A percentile compares a stretch with the other conserved stretches of the same genome.
phyloP scores from a whole-genome alignment of 2,329 filamentous ascomycete genomes.

The Hypoxylon sp. region DNA sequence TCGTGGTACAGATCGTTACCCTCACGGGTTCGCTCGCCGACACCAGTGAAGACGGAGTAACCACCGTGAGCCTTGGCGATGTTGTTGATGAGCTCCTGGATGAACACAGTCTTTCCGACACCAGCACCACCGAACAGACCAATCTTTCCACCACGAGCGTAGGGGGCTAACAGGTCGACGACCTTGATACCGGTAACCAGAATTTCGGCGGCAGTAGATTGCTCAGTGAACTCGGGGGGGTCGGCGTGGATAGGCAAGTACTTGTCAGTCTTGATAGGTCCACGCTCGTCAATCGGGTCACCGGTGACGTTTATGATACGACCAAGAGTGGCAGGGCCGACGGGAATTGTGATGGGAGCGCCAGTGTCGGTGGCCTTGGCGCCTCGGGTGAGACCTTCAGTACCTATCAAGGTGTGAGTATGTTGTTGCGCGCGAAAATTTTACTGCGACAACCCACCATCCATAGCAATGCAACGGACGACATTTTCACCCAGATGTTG shows the following conservation, averaged over 20 bases:
- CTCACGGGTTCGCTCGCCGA: conserved; percentile 99
- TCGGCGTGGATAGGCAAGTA: conserved; percentile 92
- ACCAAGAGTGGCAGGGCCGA: conserved; percentile 91
- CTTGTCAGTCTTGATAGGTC: conserved; percentile 95
- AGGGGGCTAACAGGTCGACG: conserved; percentile 97
- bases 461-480: conserved; percentile 99
- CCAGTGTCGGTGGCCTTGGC: conserved; percentile 88
- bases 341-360: conserved; percentile 94
- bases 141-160: conserved; percentile 99
- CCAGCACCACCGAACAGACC: conserved; percentile 99
- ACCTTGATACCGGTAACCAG: conserved; percentile 99
- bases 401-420: conserved; percentile 72
- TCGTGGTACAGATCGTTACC: conserved; percentile 99
- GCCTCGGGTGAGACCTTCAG: conserved; percentile 98
- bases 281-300: conserved; percentile 99
- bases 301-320: conserved; percentile 99
- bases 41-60: conserved; percentile 99
- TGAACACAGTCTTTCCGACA: conserved; percentile 99
- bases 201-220: conserved; percentile 96
- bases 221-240: conserved; percentile 90
- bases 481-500: conserved; percentile 99
- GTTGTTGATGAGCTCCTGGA: conserved; percentile 99
- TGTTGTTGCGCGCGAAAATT: conserved; percentile 36
- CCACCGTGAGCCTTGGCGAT: conserved; percentile 99
- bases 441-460: conserved; percentile 74